Evolutionary conservation across 2,329 filamentous ascomycete genomes (phyloP), one percentile per base, ranked within the genome.

Genomic region (Penicillium glabrum): DNA sequence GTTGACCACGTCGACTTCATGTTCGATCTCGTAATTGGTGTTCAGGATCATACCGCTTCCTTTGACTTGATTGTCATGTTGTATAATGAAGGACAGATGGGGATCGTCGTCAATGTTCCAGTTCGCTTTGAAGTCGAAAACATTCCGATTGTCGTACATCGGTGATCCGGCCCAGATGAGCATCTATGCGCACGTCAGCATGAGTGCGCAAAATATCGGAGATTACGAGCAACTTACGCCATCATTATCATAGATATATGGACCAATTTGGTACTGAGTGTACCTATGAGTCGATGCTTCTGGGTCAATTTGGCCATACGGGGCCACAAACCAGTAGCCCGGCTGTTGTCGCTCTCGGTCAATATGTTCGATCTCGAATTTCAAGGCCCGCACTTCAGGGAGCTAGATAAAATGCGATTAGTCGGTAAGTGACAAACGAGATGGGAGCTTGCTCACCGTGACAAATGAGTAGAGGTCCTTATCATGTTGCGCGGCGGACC

Each of bases 31-130:
- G 58, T 81, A 81, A 46, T 74, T 66, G 49, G 74, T 71, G 60
- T 80, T 72, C 72, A 81, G 70, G 52, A 81, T 79, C 41, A 80
- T 68, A 48, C 76, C 77, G 60, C 76, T 74, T 10, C 79, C 79
- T 43, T 72, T 71, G 13, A 73, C 74, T 45, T 73, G 75, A 5
- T 73, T 74, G 49, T 76, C 57, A 27, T 57, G 58, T 46, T 69
- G 62, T 9, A 61, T 68, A 60, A 79, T 78, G 62, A 76, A 78
- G 60, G 78, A 80, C 8, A 82, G 63, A 60, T 80, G 77, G 39
- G 74, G 70, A 27, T 69, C 61, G 16, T 73, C 73, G 23, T 75
- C 70, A 63, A 79, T 80, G 33, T 56, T 62, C 55, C 69, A 63
- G 57, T 78, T 79, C 31, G 74, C 75, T 52, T 73, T 72, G 39